Base-by-base conservation (phyloP, 2,329 filamentous ascomycete species). In the Rutstroemia sp. region DNA sequence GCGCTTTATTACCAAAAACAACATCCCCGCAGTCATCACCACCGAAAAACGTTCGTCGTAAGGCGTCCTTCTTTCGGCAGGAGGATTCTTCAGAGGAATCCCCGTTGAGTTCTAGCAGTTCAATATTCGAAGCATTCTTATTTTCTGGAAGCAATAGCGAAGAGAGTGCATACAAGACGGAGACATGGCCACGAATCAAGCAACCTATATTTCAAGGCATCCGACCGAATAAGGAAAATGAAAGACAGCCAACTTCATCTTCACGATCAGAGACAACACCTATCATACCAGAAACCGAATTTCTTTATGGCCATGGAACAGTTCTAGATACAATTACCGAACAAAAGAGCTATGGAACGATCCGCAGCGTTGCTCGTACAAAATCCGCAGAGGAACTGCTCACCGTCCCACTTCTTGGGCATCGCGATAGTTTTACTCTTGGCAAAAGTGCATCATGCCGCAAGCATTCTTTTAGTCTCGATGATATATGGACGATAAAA, bases 261-360 rank as follows among this genome's bases (percentile, higher is more conserved):
- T 57, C 42, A 39, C 34, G 37, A 27, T 53, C 38, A 21, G 37
- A 49, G n/a, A 41, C 47, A 9, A 48, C 16, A 38, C 25, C 27
- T 37, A 51, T 17, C 21, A 52, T 27, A 25, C 44, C 57, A 3
- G 55, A 62, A 21, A 56, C 64, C 0, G 48, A 65, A 37, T 73
- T 75, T 60, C 61, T 70, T 2, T 75, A 75, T 58, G 73, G 73
- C 19, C 64, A 68, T 55, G 73, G 73, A 19, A 75, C 72, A 4
- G 63, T 69, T 27, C 67, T 75, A 1, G 65, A 68, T 19, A 72
- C 73, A 14, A 75, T 75, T 59, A 64, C 68, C n/a, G 73, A 75
- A 63, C 70, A 73, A 61, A 71, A 69, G 54, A 73, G 71, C 61
- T 63, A 63, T 52, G 60, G 65, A 5, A 73, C 72, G 2, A 52